Evolutionary conservation across 73 alveolate species (phyloP).

Genomic region (Tetrahymena borealis): DNA sequence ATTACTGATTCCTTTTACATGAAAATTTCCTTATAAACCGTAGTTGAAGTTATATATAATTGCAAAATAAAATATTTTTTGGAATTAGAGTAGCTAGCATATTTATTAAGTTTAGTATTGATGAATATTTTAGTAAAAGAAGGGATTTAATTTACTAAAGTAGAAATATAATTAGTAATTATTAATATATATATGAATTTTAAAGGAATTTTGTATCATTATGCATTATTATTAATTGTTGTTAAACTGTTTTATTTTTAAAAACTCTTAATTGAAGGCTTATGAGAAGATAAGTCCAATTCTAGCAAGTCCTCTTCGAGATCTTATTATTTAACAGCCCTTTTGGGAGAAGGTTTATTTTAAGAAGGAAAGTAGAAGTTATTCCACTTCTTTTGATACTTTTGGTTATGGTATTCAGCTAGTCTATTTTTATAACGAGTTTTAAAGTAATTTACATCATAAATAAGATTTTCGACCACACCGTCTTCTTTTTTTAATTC

Average conservation of each 20-base stretch:
- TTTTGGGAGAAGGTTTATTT: background rate
- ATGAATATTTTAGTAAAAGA: no score
- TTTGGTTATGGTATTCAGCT: background rate
- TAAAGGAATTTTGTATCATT: background rate
- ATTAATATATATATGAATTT: background rate
- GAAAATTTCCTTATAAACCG: no score
- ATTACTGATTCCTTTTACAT: no score
- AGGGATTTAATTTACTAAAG: no score
- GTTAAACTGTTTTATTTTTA: background rate
- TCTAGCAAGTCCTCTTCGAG: background rate
- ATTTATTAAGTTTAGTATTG: no score
- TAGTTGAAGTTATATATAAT: no score
- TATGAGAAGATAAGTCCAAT: background rate
- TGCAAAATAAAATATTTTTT: no score
- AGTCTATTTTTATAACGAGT: background rate
- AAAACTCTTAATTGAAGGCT: background rate
- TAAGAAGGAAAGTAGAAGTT: background rate
- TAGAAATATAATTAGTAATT: no score
- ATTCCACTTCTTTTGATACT: background rate
- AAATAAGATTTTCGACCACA: background rate
- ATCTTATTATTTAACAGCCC: background rate
- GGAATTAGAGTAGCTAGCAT: no score
- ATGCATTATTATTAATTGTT: background rate
- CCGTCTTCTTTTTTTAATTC: background rate
- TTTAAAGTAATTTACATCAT: background rate